Evolutionary conservation across 2,329 filamentous ascomycete genomes (phyloP).

Genomic region (Chrysosporium queenslandicum): DNA sequence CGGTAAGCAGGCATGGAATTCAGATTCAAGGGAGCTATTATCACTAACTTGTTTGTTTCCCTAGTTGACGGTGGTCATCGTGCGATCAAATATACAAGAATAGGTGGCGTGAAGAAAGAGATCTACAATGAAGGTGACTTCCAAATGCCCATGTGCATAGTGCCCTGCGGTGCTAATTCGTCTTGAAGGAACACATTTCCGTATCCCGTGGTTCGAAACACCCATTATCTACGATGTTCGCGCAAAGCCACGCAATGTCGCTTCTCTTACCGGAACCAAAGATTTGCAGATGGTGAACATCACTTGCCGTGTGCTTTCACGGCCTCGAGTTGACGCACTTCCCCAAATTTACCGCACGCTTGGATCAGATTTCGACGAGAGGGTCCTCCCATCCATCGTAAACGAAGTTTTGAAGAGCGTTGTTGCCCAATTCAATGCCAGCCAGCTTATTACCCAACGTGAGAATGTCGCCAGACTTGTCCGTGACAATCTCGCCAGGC

Average conservation of each 20-base stretch:
- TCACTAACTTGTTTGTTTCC: slow-evolving; percentile 14
- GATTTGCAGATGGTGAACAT: slow-evolving; percentile 99
- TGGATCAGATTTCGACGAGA: slow-evolving; percentile 91
- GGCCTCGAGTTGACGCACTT: slow-evolving; percentile 75
- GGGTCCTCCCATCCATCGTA: slow-evolving; percentile 91
- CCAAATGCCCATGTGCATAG: background rate
- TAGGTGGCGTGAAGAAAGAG: slow-evolving; percentile 88
- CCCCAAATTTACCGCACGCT: slow-evolving; percentile 96
- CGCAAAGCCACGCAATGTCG: slow-evolving; percentile 91
- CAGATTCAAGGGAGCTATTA: slow-evolving; percentile 7
- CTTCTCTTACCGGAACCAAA: slow-evolving; percentile 95
- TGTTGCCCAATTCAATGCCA: slow-evolving; percentile 97
- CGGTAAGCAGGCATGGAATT: slow-evolving; percentile 37
- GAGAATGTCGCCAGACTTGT: slow-evolving; percentile 90
- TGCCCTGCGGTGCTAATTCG: background rate
- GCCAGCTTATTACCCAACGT: slow-evolving; percentile 96
- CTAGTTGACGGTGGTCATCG: slow-evolving; percentile 93
- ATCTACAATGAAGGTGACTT: slow-evolving; percentile 82
- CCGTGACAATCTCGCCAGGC: slow-evolving; percentile 79
- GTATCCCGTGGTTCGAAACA: slow-evolving; percentile 94
- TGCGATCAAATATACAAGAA: slow-evolving; percentile 93
- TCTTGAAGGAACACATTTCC: slow-evolving; percentile 70
- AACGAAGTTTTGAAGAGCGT: slow-evolving; percentile 99
- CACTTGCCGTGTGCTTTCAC: slow-evolving; percentile 94
- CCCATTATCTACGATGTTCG: slow-evolving; percentile 96